Evolutionary conservation across 352 stramenopile species (phyloP), one percentile per base, ranked within the genome.

Genomic region (Lagenidium giganteum): DNA sequence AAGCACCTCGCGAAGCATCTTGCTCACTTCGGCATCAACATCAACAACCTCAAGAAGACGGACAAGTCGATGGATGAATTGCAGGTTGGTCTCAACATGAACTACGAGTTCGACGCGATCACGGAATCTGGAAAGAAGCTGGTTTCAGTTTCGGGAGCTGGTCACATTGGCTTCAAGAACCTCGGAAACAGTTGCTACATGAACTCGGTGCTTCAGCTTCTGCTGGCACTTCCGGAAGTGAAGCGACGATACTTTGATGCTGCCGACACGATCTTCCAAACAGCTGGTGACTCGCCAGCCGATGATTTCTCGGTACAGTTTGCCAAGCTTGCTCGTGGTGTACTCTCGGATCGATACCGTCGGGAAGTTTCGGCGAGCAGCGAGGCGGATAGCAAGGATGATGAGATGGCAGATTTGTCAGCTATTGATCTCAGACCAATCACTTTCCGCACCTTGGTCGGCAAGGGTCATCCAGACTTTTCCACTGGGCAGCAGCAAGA

Each of bases 121-220:
- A 98, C 95, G n/a, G 96, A 99, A 66, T 84, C 83, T 13, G 96
- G 96, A 8, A 88, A 93, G 43, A 84, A 96, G 45, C 80, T 99
- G 2, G 59, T 87, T 16, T 73, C 92, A 0, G 73, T 98, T 5
- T 83, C 80, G 1, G 96, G 96, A 20, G 73, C 93, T 5, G 94
- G 91, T 11, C 83, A 89, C 33, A 90, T 98, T 34, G 97, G 97
- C 3, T 92, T 99, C 29, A 94, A 95, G 64, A 99, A 99, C 70
- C 57, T 99, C n/a, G 97, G 97, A 5, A 99, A 99, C 67, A 98
- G 88, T 24, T 99, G 97, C 76, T 99, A 99, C 75, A 93, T 99
- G 74, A 99, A 99, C 61, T 97, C 85, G 34, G 86, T 98, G 34
- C 67, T 98, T 13, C 97, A 99, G 68, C 53, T 98, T 14, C 58